Percentiles rank a stretch among this genome's conserved stretches.
phyloP scores from a whole-genome alignment of 179 eudicot species.

The Beta macrorhiza region DNA sequence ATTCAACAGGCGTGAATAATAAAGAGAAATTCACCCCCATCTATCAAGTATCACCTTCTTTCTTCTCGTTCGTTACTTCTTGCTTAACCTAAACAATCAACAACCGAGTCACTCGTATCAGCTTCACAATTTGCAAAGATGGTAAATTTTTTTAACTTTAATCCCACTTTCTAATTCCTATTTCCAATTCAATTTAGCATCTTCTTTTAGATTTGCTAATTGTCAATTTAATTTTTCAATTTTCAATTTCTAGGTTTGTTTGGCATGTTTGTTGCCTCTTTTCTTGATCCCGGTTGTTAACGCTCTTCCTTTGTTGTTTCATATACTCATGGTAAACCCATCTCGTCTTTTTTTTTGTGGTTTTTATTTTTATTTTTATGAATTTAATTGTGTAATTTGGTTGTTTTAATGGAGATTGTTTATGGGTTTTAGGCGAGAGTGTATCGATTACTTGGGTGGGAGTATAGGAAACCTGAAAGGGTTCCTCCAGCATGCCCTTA shows the following conservation, averaged over 20 bases:
- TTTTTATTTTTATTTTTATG: background rate
- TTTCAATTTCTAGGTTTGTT: slow-evolving; percentile 29
- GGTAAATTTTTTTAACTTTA: background rate
- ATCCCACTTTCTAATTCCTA: background rate
- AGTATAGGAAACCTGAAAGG: slow-evolving; percentile 73
- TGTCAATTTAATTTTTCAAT: background rate
- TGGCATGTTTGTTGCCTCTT: slow-evolving; percentile 38
- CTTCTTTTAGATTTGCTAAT: background rate
- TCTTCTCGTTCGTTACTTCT: too few relatives aligned
- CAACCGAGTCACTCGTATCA: background rate
- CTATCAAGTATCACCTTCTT: background rate
- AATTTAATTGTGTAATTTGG: background rate
- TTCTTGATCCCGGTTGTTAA: slow-evolving; percentile 41
- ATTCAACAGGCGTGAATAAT: background rate
- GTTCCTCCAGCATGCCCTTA: slow-evolving; percentile 83
- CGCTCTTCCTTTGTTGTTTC: slow-evolving; percentile 30
- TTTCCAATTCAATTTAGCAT: background rate
- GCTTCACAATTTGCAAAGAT: background rate
- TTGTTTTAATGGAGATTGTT: background rate
- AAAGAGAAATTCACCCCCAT: background rate
- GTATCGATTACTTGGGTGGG: slow-evolving; percentile 76
- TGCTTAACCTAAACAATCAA: background rate
- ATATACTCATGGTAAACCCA: slow-evolving; percentile 29
- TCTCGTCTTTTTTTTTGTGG: background rate
- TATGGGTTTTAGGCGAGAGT: slow-evolving; percentile 50